Percentiles rank a stretch among this genome's conserved stretches.
phyloP scores from a whole-genome alignment of 768 basidiomycete species.

The Mycena leptocephala region DNA sequence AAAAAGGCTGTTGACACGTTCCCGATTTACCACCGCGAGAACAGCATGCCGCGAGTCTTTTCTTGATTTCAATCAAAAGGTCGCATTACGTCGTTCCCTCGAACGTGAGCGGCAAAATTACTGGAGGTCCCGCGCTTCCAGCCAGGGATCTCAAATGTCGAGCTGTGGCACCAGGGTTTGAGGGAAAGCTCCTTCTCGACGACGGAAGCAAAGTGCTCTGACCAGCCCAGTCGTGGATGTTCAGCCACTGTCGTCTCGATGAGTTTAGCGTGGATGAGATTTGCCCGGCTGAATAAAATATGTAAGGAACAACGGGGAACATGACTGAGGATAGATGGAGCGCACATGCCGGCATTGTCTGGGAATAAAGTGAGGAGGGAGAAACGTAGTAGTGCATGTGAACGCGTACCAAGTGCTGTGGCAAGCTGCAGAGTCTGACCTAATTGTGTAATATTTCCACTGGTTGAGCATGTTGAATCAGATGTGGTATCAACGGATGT shows the following conservation, averaged over 20 bases:
- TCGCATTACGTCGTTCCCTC: conserved; percentile 60
- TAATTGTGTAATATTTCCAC: conserved; percentile 64
- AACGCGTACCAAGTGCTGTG: conserved; percentile 59
- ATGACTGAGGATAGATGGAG: no score
- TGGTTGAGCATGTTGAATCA: conserved; percentile 38
- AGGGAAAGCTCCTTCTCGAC: conserved; percentile 62
- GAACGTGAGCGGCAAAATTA: conserved; percentile 65
- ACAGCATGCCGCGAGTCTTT: conserved; percentile 4
- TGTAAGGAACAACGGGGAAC: background rate
- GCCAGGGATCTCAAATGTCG: conserved; percentile 62
- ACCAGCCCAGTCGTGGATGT: conserved; percentile 65
- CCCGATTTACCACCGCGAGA: conserved; percentile 19
- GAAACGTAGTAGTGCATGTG: background rate
- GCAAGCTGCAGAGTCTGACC: conserved; percentile 64
- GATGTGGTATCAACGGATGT: background rate
- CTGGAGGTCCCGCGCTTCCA: conserved; percentile 62
- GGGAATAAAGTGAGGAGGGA: conserved; percentile 21
- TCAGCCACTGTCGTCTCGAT: conserved; percentile 57
- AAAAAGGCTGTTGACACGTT: background rate
- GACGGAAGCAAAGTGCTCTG: conserved; percentile 58
- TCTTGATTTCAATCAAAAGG: conserved; percentile 51
- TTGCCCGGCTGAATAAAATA: conserved; percentile 53
- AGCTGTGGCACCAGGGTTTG: conserved; percentile 69
- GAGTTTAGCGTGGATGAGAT: conserved; percentile 58
- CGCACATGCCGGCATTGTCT: conserved; percentile 65